Evolutionary conservation across 208 protist species (phyloP), one percentile per base, ranked within the genome.

Genomic region (Acanthamoeba sp.): DNA sequence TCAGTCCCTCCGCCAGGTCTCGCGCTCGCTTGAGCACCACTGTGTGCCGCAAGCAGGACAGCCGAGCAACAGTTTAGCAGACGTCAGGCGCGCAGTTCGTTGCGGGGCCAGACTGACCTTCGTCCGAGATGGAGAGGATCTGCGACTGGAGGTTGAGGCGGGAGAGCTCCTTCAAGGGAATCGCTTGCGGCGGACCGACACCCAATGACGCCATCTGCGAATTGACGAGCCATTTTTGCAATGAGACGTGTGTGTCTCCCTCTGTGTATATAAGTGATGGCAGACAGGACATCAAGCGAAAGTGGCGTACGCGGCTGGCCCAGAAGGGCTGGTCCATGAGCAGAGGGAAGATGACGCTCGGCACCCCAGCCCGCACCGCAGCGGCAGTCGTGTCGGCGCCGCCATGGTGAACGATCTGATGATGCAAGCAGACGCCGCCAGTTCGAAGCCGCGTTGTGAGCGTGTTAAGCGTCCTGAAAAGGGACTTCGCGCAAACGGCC

Each of bases 251-350:
- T n/a, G n/a, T n/a, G n/a, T n/a, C n/a, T 50, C 45, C 45, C 10
- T 7, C 0, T 50, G 45, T 50, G 55, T 22, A 10, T 24, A 6
- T 20, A n/a, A 69, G 59, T 69, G 59, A 27, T n/a, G 62, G n/a
- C 9, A 69, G 62, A 36, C 4, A 38, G 7, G 36, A 27, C 9
- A 16, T n/a, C 36, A 1, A 38, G 38, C 20, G 36, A 32, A 27
- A 29, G 18, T 10, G 3, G 27, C 16, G 36, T 80, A 80, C 71
- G 16, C 71, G 71, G 71, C 71, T 80, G 32, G 71, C 71, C 71
- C 71, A 80, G 71, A 80, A 80, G 36, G 71, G 38, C 38, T 80
- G 71, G 22, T 80, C 71, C 36, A 48, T 48, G 38, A 80, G 34
- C 20, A 80, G 38, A 9, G 71, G 71, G 71, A 29, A 80, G 71